A percentile compares a stretch with the other conserved stretches of the same genome.
These are phyloP conservation scores for Luffa acutangula DNA, from an alignment of 306 rosid species.

Conservation along the genomic window DNA sequence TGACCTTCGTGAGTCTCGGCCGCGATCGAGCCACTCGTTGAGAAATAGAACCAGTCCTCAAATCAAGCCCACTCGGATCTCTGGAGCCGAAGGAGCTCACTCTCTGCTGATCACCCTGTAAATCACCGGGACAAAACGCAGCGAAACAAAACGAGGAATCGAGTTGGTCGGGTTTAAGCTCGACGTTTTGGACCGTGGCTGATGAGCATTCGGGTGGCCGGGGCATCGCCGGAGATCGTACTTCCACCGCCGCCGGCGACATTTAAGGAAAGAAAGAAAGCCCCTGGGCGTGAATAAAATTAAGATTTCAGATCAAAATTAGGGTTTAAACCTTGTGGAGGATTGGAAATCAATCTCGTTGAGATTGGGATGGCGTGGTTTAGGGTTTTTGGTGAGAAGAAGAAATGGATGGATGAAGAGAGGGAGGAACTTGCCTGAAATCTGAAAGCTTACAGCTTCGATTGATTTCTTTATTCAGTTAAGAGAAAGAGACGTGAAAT, in stretches of 20 bases:
- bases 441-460: background rate
- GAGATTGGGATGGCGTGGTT: background rate
- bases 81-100: slow-evolving; percentile 12
- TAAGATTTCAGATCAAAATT: background rate
- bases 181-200: slow-evolving; percentile 14
- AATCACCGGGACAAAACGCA: slow-evolving; percentile 11
- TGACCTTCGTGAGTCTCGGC: slow-evolving; percentile 51
- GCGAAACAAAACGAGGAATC: slow-evolving; percentile 17
- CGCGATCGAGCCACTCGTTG: slow-evolving; percentile 23
- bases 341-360: background rate
- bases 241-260: slow-evolving; percentile 42
- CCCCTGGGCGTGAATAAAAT: background rate
- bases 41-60: background rate
- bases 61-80: slow-evolving; percentile 11
- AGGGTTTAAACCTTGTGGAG: background rate
- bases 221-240: slow-evolving; percentile 31
- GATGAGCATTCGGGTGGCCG: slow-evolving; percentile 9
- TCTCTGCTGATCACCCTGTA: slow-evolving; percentile 14
- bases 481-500: background rate
- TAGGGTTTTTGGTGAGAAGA: slow-evolving; percentile 8
- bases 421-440: background rate
- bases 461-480: no score
- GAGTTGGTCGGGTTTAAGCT: slow-evolving; percentile 16
- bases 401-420: background rate
- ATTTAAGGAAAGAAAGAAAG: slow-evolving; percentile 8